Base-by-base conservation (phyloP, 345 rosid species). In the Anastatica hierochuntica region DNA sequence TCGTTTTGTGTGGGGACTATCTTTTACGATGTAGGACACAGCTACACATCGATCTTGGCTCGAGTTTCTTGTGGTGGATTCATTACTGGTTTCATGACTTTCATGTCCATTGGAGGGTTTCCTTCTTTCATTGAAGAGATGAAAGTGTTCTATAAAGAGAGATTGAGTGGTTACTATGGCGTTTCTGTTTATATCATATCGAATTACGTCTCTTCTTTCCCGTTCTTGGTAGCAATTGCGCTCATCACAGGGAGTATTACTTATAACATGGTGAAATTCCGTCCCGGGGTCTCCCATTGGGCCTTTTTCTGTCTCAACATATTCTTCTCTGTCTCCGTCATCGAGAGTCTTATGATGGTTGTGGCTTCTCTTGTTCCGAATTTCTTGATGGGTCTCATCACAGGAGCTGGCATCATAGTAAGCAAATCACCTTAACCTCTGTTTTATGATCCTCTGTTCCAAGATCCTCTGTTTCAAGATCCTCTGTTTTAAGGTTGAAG, bases 341-440 rank as follows among this genome's bases (percentile, higher is more conserved):
- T 85, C 38, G 95, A 85, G 76, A 85, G 95, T 64, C 75, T 85
- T 64, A 83, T 85, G 95, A 85, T 85, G 95, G 83, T 85, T 61
- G 57, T 80, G 34, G 95, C 95, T 67, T 74, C 95, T 24, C 44
- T 85, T 52, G 95, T 85, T 64, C 88, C 95, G n/a, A 83, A 85
- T 64, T 85, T 75, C 76, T 46, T 85, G 59, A 85, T 71, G 82
- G 95, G 90, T 64, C 79, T 85, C 2, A 10, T 85, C 2, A 68
- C 77, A 1, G 90, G 95, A 15, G 88, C 95, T 13, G 95, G 95
- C 62, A 49, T 83, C 27, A 77, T 85, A 43, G 95, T 85, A 79
- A 78, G 86, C 62, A 47, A 13, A 37, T 15, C 13, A n/a, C n/a
- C n/a, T n/a, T n/a, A 31, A 39, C 7, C 54, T 39, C 48, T 56